phyloP scores from a whole-genome alignment of 2,329 filamentous ascomycete species.

The Fusarium pilosicola region DNA sequence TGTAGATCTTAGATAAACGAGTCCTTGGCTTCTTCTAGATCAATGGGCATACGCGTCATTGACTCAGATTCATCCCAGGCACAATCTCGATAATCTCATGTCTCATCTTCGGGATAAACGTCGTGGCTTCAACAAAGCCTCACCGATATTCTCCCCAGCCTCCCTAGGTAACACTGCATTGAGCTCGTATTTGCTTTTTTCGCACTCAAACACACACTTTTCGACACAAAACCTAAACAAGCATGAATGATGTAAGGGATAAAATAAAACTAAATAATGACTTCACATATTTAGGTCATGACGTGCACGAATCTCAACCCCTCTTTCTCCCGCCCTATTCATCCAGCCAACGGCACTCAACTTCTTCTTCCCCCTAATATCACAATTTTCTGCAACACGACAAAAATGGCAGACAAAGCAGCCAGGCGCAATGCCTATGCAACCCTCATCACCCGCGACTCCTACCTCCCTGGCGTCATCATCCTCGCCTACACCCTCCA shows the following conservation, averaged over 20 bases:
- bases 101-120: not conserved
- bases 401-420: not conserved
- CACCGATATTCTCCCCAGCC: not conserved
- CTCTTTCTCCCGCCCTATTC: not conserved
- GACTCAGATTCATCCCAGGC: not conserved
- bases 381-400: conserved; percentile 2
- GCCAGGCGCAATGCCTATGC: conserved; percentile 31
- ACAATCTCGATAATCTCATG: not conserved
- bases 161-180: not conserved
- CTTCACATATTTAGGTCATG: conserved; percentile 16
- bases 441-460: conserved; percentile 38
- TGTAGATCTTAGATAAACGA: not conserved
- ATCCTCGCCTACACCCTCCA: conserved; percentile 35
- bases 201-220: no score
- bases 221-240: accelerated
- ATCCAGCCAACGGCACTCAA: not conserved
- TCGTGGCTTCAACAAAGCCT: not conserved
- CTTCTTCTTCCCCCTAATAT: not conserved
- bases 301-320: conserved; percentile 17
- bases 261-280: not conserved
- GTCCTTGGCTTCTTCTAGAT: no score
- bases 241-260: not conserved
- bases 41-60: not conserved
- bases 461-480: conserved; percentile 36
- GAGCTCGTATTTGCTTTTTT: not conserved